A percentile compares a stretch with the other conserved stretches of the same genome.
phyloP scores from a whole-genome alignment of 2,329 filamentous ascomycete species.

The Trichoderma oligosporum region DNA sequence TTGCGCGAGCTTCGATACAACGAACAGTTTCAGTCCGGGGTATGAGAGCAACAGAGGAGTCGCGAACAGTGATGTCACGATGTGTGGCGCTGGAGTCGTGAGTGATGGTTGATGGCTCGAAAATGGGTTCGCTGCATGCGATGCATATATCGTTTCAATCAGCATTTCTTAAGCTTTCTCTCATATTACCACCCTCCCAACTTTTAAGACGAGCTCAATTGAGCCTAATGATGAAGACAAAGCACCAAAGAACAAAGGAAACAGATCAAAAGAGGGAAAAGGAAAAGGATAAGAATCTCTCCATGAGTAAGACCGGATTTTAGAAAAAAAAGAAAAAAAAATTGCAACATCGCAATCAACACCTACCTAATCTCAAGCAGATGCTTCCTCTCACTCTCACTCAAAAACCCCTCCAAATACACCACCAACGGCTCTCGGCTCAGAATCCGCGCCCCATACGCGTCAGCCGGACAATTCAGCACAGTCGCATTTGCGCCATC shows the following conservation, averaged over 20 bases:
- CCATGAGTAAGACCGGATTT: too few species aligned
- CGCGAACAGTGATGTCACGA: conserved; percentile 43
- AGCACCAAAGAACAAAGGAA: not conserved
- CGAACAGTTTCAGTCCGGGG: conserved; percentile 44
- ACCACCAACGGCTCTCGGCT: conserved; percentile 50
- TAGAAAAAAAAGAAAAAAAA: not conserved
- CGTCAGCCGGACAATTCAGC: conserved; percentile 37
- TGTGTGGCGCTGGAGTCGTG: conserved; percentile 42
- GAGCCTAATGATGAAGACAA: not conserved
- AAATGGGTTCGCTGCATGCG: conserved; percentile 42
- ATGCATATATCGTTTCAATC: not conserved
- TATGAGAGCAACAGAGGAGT: conserved; percentile 51
- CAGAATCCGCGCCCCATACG: conserved; percentile 46
- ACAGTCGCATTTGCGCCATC: conserved; percentile 38
- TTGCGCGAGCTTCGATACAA: conserved; percentile 47
- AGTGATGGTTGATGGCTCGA: conserved; percentile 49
- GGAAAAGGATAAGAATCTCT: not conserved
- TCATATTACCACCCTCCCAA: not conserved
- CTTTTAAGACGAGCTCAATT: not conserved
- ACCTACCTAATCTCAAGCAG: conserved; percentile 51
- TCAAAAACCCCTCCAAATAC: conserved; percentile 52
- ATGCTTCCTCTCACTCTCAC: conserved; percentile 41
- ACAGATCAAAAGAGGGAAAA: too few species aligned
- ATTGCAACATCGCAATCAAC: not conserved
- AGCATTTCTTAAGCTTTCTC: not conserved